Conservation (phyloP, 2,329 filamentous ascomycete genomes). For the Xylaria multiplex region DNA sequence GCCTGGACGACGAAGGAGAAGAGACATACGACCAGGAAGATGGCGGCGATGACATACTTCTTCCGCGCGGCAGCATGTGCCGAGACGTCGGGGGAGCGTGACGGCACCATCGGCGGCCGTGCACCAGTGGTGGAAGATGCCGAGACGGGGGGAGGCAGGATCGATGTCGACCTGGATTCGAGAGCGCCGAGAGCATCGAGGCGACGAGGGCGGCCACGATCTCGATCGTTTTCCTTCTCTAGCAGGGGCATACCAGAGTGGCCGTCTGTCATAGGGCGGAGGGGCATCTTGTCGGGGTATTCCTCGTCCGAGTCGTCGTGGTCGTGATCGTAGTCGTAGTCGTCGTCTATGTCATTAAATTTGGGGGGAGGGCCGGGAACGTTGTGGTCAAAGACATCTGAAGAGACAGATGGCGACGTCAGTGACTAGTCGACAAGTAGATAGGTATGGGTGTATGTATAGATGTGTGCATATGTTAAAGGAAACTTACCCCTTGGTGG, state of each 20-base stretch:
- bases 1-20: conserved; percentile 93
- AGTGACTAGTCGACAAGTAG: not conserved
- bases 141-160: conserved; percentile 42
- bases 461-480: not conserved
- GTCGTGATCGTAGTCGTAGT: not conserved
- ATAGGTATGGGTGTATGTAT: no score
- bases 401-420: not conserved
- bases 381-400: conserved; percentile 39
- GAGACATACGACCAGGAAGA: conserved; percentile 85
- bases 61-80: conserved; percentile 74
- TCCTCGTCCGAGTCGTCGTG: conserved; percentile 46
- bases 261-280: conserved; percentile 59
- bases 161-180: conserved; percentile 43
- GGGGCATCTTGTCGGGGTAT: conserved; percentile 42
- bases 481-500: conserved; percentile 19
- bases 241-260: conserved; percentile 57
- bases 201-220: conserved; percentile 44
- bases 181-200: conserved; percentile 27
- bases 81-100: conserved; percentile 75
- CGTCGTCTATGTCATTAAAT: conserved; percentile 35
- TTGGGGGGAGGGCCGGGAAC: conserved; percentile 38
- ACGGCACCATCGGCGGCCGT: conserved; percentile 72
- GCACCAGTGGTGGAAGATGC: conserved; percentile 48
- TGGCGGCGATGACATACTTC: conserved; percentile 86
- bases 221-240: conserved; percentile 49